Conservation (phyloP, 257 asterid species). For the Gentiana straminea region DNA sequence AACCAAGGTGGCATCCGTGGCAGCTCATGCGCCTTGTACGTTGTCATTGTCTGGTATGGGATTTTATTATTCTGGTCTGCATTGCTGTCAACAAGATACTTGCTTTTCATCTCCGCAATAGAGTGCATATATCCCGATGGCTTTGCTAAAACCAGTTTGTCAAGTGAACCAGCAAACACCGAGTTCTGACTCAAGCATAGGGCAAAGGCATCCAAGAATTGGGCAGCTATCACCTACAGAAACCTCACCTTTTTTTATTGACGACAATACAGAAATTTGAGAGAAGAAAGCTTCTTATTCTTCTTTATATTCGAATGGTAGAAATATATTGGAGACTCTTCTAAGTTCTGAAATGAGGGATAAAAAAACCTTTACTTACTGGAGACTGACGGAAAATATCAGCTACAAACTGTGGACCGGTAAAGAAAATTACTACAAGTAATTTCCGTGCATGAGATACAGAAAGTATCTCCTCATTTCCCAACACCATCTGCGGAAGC, state of each 20-base stretch:
- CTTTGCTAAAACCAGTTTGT: constrained; percentile 48
- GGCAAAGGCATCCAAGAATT: constrained; percentile 78
- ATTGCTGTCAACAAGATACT: constrained; percentile 19
- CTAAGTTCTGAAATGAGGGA: background rate
- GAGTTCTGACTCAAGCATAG: constrained; percentile 90
- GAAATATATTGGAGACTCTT: too few species aligned
- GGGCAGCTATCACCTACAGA: constrained; percentile 62
- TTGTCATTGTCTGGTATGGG: constrained; percentile 21
- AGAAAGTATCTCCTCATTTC: constrained; percentile 63
- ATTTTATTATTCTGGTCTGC: constrained; percentile 31
- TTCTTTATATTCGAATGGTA: too few species aligned
- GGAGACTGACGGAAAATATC: constrained; percentile 68
- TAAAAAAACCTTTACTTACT: constrained; percentile 34
- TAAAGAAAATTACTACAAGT: constrained; percentile 62
- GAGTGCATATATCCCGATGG: constrained; percentile 76
- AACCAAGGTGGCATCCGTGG: constrained; percentile 98
- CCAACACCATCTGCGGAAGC: constrained; percentile 75
- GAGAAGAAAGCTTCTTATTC: background rate
- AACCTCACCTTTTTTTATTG: too few species aligned
- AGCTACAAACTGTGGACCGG: constrained; percentile 73
- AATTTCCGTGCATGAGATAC: constrained; percentile 72
- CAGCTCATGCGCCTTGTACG: constrained; percentile 40
- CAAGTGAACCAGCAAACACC: constrained; percentile 72
- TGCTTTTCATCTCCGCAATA: constrained; percentile 60
- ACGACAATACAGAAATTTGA: too few species aligned